Evolutionary conservation across 2,329 filamentous ascomycete species (phyloP).

Genomic region (Pseudocercospora pini-densiflorae): DNA sequence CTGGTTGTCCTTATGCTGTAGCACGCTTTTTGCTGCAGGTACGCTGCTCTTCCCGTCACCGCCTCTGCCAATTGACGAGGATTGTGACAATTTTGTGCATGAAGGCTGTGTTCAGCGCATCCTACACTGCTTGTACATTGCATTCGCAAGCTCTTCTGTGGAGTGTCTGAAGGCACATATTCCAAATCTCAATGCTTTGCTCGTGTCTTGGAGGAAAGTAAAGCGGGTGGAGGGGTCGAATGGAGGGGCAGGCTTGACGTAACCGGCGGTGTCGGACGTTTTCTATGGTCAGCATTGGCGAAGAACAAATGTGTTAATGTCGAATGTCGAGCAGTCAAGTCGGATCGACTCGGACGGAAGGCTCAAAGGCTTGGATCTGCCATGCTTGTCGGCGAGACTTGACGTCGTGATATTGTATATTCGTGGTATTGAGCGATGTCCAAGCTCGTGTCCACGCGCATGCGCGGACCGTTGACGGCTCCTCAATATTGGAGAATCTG

Average conservation of each 20-base stretch:
- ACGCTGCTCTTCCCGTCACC: neutral
- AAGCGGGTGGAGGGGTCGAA: neutral
- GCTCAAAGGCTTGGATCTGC: neutral
- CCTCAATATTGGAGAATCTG: too few relatives aligned
- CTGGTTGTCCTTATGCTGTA: neutral
- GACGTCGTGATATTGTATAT: too few relatives aligned
- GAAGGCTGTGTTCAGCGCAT: neutral
- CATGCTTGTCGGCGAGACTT: too few relatives aligned
- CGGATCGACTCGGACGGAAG: neutral
- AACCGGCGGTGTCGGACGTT: neutral
- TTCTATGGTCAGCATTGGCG: neutral
- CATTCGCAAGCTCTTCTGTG: neutral
- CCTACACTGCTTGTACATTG: neutral
- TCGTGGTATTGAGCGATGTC: neutral
- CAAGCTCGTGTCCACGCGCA: too few relatives aligned
- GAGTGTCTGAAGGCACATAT: neutral
- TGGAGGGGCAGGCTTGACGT: slow-evolving; percentile 2
- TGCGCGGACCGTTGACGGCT: too few relatives aligned
- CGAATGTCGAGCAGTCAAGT: neutral
- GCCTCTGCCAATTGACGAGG: neutral
- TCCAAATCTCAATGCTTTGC: neutral
- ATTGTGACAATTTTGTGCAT: neutral
- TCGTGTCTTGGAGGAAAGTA: neutral
- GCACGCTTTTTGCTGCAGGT: neutral
- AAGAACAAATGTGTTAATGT: neutral